A percentile compares a stretch with the other conserved stretches of the same genome.
Evolutionary conservation across 2,329 filamentous ascomycete species (phyloP).

Genomic region (Neurospora sp.): DNA sequence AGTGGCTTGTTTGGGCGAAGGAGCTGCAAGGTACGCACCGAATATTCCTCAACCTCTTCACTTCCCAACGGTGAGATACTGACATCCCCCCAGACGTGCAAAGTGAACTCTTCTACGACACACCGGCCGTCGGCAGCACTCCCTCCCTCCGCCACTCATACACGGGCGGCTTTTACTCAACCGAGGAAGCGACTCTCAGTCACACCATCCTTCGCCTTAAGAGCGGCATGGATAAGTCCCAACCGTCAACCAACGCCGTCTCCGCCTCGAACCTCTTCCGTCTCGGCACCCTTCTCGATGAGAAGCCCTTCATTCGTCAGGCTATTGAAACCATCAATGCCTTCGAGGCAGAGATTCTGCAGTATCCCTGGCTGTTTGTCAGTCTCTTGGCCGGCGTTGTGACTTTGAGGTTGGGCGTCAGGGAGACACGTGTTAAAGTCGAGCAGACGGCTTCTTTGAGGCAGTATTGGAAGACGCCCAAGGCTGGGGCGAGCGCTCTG

Average conservation of each 20-base stretch:
- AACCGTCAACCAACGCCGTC: slow-evolving; percentile 82
- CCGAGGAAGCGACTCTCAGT: slow-evolving; percentile 43
- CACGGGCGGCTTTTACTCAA: slow-evolving; percentile 65
- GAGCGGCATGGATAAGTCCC: slow-evolving; percentile 87
- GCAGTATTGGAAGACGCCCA: slow-evolving; percentile 8
- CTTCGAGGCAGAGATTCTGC: slow-evolving; percentile 84
- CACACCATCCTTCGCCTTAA: slow-evolving; percentile 80
- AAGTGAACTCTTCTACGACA: slow-evolving; percentile 68
- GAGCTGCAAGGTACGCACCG: slow-evolving; percentile 56
- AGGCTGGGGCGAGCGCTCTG: slow-evolving; percentile 11
- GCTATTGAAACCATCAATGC: slow-evolving; percentile 70
- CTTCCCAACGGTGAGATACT: background rate
- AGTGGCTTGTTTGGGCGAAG: slow-evolving; percentile 72
- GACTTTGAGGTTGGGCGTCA: slow-evolving; percentile 56
- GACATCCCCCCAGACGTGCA: slow-evolving; percentile 49
- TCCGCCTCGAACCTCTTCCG: slow-evolving; percentile 83
- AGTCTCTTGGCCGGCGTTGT: slow-evolving; percentile 71
- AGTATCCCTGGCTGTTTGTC: slow-evolving; percentile 87
- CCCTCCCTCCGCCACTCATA: slow-evolving; percentile 23
- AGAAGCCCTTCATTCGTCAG: slow-evolving; percentile 51
- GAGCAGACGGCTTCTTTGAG: slow-evolving; percentile 5
- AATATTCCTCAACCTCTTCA: background rate
- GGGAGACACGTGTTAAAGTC: slow-evolving; percentile 1
- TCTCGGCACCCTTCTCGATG: slow-evolving; percentile 59
- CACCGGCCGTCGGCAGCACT: slow-evolving; percentile 28